Percentiles rank a stretch among this genome's conserved stretches.
phyloP scores from a whole-genome alignment of 495 filamentous ascomycete genomes.

The Podospora sp. region DNA sequence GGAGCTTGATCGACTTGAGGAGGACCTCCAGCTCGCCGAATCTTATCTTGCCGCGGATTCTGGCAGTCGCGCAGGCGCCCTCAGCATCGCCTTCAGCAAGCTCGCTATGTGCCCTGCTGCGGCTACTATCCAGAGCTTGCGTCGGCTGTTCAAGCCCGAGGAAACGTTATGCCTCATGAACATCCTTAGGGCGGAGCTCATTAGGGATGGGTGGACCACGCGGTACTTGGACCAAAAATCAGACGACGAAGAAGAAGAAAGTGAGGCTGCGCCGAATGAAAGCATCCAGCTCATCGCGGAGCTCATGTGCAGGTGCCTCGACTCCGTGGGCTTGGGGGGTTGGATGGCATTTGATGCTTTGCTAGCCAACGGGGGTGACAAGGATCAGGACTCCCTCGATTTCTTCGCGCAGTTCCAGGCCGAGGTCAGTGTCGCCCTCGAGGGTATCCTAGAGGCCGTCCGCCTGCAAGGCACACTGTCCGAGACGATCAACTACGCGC shows the following conservation, averaged over 20 bases:
- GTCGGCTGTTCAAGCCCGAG: constrained; percentile 62
- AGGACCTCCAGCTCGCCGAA: constrained; percentile 53
- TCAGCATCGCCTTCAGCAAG: constrained; percentile 60
- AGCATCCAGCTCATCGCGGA: constrained; percentile 63
- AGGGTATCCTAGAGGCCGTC: constrained; percentile 73
- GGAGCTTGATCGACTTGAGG: constrained; percentile 52
- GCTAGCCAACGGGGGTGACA: constrained; percentile 43
- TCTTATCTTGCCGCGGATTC: constrained; percentile 46
- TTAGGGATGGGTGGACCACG: constrained; percentile 68
- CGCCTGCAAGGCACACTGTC: constrained; percentile 68
- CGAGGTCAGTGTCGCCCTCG: constrained; percentile 75
- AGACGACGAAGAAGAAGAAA: constrained; percentile 57
- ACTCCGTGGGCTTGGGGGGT: constrained; percentile 79
- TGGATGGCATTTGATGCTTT: constrained; percentile 69
- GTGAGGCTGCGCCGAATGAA: constrained; percentile 56
- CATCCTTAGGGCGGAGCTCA: constrained; percentile 67
- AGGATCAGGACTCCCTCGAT: constrained; percentile 55
- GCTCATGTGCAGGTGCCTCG: constrained; percentile 74
- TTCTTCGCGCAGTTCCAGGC: constrained; percentile 68
- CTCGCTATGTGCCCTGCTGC: constrained; percentile 64
- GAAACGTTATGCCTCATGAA: constrained; percentile 75
- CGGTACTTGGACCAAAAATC: constrained; percentile 57
- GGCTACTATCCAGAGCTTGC: constrained; percentile 63
- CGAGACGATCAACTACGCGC: constrained; percentile 69
- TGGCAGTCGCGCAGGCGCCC: constrained; percentile 43